These are phyloP conservation scores for Fagus sylvatica DNA, from an alignment of 306 rosid genomes.

Conservation along the genomic window DNA sequence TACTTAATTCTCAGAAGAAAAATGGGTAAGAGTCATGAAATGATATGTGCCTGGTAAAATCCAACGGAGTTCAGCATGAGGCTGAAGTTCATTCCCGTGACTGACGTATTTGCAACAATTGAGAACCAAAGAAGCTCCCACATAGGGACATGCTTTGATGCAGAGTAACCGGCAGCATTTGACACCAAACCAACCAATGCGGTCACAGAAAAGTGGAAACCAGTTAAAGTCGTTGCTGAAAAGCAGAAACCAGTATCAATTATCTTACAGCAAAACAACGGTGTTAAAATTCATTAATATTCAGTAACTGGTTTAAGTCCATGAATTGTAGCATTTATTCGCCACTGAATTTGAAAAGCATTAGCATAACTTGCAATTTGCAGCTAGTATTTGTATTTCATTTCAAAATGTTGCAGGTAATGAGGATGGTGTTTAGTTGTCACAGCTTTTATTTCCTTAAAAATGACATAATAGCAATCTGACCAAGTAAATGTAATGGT, in stretches of 20 bases:
- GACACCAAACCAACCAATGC: slow-evolving; percentile 87
- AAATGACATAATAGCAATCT: too few species aligned
- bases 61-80: slow-evolving; percentile 96
- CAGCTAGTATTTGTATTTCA: neutral
- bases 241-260: neutral
- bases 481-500: too few species aligned
- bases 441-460: too few species aligned
- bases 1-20: neutral
- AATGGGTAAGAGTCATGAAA: neutral
- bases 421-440: neutral
- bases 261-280: neutral
- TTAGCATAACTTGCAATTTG: neutral
- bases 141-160: slow-evolving; percentile 81
- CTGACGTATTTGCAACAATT: slow-evolving; percentile 72
- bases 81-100: slow-evolving; percentile 85
- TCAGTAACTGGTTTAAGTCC: too few species aligned
- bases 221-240: slow-evolving; percentile 88
- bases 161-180: slow-evolving; percentile 72
- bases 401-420: neutral
- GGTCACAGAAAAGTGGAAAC: slow-evolving; percentile 88
- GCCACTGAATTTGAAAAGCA: neutral
- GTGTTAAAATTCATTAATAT: too few species aligned
- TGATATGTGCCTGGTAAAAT: slow-evolving; percentile 60
- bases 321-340: neutral
- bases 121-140: slow-evolving; percentile 98